Evolutionary conservation across 2,329 filamentous ascomycete species (phyloP).

Genomic region (Penicillium sp.): DNA sequence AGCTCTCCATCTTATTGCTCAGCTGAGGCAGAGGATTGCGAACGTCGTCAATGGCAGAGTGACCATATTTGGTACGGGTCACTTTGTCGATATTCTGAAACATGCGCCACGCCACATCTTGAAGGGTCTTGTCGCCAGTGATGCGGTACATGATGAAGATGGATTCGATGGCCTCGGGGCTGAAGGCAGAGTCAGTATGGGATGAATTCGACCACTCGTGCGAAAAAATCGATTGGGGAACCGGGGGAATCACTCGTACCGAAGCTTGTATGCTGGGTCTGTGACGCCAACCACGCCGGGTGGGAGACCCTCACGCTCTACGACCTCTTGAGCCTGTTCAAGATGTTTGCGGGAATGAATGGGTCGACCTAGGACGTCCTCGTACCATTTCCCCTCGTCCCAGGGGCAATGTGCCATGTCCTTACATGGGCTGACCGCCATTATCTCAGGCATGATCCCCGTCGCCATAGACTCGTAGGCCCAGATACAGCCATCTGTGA

Average conservation of each 20-base stretch:
- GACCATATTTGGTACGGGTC: conserved; percentile 39
- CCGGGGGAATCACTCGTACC: conserved; percentile 15
- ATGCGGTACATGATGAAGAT: conserved; percentile 57
- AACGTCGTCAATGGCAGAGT: conserved; percentile 42
- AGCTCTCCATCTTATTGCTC: conserved; percentile 40
- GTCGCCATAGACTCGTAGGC: conserved; percentile 52
- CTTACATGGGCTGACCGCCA: conserved; percentile 48
- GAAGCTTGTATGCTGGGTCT: conserved; percentile 27
- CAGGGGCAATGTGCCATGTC: conserved; percentile 44
- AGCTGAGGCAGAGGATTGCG: conserved; percentile 23
- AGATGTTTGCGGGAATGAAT: conserved; percentile 15
- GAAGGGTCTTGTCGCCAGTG: conserved; percentile 47
- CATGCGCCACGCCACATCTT: conserved; percentile 47
- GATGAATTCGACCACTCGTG: too few species aligned
- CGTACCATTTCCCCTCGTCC: conserved; percentile 44
- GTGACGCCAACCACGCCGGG: conserved; percentile 25
- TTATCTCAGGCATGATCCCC: conserved; percentile 58
- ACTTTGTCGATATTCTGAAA: conserved; percentile 43
- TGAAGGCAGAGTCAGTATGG: conserved; percentile 11
- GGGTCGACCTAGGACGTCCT: conserved; percentile 20
- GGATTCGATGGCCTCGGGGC: conserved; percentile 56
- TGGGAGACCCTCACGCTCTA: conserved; percentile 18
- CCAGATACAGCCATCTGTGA: conserved; percentile 58
- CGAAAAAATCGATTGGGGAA: background rate
- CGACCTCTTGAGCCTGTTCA: conserved; percentile 15